These are phyloP conservation scores for Fusarium luffae DNA, from an alignment of 2,329 filamentous ascomycete species.

Conservation along the genomic window DNA sequence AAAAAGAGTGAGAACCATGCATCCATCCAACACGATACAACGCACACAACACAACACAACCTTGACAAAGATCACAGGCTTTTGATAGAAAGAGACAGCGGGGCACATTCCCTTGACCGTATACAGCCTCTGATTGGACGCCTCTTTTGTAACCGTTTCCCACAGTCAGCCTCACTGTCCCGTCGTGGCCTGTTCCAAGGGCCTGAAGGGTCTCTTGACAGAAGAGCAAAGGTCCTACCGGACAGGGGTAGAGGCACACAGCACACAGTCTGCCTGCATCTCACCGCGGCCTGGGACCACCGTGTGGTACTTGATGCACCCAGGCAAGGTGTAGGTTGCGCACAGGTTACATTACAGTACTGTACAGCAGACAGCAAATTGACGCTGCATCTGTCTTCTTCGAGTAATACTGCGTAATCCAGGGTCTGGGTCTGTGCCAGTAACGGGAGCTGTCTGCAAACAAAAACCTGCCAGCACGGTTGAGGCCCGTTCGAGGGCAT, in stretches of 20 bases:
- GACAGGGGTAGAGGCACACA: constrained; percentile 28
- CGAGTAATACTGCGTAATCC: constrained; percentile 32
- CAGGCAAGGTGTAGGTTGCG: constrained; percentile 32
- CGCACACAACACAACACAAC: neutral
- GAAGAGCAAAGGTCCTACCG: constrained; percentile 20
- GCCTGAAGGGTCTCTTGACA: constrained; percentile 30
- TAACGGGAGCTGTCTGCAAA: constrained; percentile 18
- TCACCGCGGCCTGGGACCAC: constrained; percentile 33
- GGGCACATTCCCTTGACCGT: constrained; percentile 33
- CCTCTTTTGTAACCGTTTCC: constrained; percentile 35
- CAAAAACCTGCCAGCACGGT: constrained; percentile 40
- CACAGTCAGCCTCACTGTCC: constrained; percentile 45
- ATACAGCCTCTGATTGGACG: constrained; percentile 38
- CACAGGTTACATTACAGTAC: constrained; percentile 19
- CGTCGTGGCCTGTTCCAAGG: constrained; percentile 33
- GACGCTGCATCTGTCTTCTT: constrained; percentile 43
- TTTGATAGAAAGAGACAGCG: constrained; percentile 24
- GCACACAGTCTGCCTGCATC: constrained; percentile 31
- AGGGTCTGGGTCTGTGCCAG: constrained; percentile 36
- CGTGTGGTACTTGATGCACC: constrained; percentile 40
- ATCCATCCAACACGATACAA: constrained; percentile 27
- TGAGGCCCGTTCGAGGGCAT: constrained; percentile 37
- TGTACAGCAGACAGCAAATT: constrained; percentile 6
- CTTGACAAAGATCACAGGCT: constrained; percentile 28
- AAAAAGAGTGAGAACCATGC: constrained; percentile 20